phyloP scores from a whole-genome alignment of 345 rosid genomes.

The Populus davidiana region DNA sequence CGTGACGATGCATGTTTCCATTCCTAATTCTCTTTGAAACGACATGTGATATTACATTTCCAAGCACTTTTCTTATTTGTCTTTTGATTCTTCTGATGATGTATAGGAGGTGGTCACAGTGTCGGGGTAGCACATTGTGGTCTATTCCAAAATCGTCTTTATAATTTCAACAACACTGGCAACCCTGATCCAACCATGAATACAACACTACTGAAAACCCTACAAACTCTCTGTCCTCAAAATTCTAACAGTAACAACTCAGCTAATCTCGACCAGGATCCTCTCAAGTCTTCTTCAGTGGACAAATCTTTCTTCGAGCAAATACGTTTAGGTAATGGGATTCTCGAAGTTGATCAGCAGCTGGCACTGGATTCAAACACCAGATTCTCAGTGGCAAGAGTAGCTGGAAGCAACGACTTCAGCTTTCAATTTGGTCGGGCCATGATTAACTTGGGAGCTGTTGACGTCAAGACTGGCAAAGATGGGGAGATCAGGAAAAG shows the following conservation, averaged over 20 bases:
- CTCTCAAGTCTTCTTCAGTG: slow-evolving; percentile 26
- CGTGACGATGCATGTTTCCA: not conserved
- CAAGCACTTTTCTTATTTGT: not conserved
- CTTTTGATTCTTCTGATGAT: not conserved
- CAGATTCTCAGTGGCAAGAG: slow-evolving; percentile 18
- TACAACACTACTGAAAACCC: slow-evolving; percentile 22
- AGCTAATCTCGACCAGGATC: slow-evolving; percentile 46
- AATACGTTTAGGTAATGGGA: slow-evolving; percentile 25
- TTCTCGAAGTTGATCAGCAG: slow-evolving; percentile 52
- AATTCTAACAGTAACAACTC: slow-evolving; percentile 1
- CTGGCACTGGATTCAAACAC: slow-evolving; percentile 38
- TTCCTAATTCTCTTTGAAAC: not conserved
- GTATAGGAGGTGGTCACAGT: slow-evolving; percentile 57
- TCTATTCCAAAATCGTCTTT: slow-evolving; percentile 50
- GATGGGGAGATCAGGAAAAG: slow-evolving; percentile 49
- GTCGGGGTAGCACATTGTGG: slow-evolving; percentile 53
- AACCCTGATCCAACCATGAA: slow-evolving; percentile 58
- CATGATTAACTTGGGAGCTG: slow-evolving; percentile 52
- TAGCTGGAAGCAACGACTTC: slow-evolving; percentile 39
- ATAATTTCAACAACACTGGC: slow-evolving; percentile 42
- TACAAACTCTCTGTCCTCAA: slow-evolving; percentile 22
- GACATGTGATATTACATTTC: not conserved
- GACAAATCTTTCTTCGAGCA: slow-evolving; percentile 58
- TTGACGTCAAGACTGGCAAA: slow-evolving; percentile 16
- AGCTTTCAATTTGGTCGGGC: slow-evolving; percentile 41